phyloP scores from a whole-genome alignment of 768 basidiomycete genomes.

The Mycena olivaceomarginata region DNA sequence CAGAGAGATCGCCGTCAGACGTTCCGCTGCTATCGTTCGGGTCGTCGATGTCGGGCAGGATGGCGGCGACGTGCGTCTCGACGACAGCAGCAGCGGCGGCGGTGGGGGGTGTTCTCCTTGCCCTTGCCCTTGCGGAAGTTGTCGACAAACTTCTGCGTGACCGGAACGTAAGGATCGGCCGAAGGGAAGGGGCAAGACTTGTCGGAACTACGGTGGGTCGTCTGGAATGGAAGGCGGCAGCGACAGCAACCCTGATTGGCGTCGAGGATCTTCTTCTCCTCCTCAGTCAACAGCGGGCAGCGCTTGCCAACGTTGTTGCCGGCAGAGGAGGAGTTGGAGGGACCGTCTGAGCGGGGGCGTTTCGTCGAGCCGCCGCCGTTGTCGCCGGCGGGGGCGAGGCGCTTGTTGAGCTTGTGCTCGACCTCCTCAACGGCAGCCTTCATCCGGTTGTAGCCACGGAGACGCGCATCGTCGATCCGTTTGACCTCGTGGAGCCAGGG shows the following conservation, averaged over 20 bases:
- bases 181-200: neutral
- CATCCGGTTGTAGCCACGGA: neutral
- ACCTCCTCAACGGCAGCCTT: neutral
- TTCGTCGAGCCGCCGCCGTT: neutral
- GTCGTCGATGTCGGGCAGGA: no score
- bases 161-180: neutral
- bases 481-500: neutral
- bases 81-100: neutral
- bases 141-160: neutral
- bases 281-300: neutral
- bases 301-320: neutral
- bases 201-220: no score
- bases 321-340: neutral
- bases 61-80: no score
- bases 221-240: neutral
- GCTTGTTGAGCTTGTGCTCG: neutral
- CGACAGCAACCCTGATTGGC: neutral
- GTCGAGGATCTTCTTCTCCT: neutral
- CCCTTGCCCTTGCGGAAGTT: no score
- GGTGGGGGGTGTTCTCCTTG: no score
- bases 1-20: no score
- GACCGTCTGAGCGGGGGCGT: neutral
- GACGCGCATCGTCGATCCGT: neutral
- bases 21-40: no score
- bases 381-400: no score